Evolutionary conservation across 768 basidiomycete species (phyloP).

Genomic region (Lyophyllum decastes): DNA sequence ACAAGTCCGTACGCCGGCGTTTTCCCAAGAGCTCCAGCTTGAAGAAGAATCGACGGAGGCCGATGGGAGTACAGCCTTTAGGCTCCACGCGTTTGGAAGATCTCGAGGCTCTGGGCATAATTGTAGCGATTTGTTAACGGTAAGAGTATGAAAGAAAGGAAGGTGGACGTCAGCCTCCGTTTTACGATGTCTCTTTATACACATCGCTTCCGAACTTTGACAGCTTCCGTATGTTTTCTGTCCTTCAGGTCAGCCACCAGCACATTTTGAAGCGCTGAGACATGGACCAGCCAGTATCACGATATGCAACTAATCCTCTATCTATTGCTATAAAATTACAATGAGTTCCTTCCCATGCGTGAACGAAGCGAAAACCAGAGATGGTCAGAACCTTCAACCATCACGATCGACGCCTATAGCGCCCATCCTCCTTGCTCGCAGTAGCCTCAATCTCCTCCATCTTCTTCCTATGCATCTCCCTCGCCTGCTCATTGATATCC

Average conservation of each 20-base stretch:
- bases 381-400: background rate
- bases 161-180: slow-evolving; percentile 7
- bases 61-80: slow-evolving; percentile 10
- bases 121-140: background rate
- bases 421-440: slow-evolving; percentile 47
- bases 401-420: slow-evolving; percentile 33
- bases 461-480: slow-evolving; percentile 72
- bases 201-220: background rate
- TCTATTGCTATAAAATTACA: background rate
- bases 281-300: no score
- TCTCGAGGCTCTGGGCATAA: slow-evolving; percentile 10
- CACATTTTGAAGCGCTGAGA: no score
- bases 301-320: background rate
- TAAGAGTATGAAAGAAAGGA: background rate
- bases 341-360: background rate
- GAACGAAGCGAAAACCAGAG: background rate
- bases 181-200: background rate
- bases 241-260: background rate
- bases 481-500: slow-evolving; percentile 74
- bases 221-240: background rate
- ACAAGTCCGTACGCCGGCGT: slow-evolving; percentile 2
- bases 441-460: slow-evolving; percentile 58
- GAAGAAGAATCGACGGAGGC: slow-evolving; percentile 42
- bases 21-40: slow-evolving; percentile 35
- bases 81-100: slow-evolving; percentile 1